Percentiles rank a stretch among this genome's conserved stretches.
Conservation (phyloP, 1,284 basidiomycete genomes). For the Cutaneotrichosporon cavernicola region DNA sequence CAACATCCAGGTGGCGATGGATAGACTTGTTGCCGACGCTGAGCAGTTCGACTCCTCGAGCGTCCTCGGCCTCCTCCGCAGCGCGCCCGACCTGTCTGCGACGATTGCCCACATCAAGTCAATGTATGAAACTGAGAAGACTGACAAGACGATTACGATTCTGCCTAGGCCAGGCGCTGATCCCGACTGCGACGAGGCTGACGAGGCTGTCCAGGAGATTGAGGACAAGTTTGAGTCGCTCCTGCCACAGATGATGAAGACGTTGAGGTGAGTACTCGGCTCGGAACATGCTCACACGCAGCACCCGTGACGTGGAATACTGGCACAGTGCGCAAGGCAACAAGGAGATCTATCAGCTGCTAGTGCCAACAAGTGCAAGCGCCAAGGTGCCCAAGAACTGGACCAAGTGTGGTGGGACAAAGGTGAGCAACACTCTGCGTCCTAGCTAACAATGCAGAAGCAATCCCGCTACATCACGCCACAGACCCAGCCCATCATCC, state of each 20-base stretch:
- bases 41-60: slow-evolving; percentile 73
- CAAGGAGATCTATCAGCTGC: slow-evolving; percentile 87
- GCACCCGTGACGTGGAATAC: slow-evolving; percentile 62
- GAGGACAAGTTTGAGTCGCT: slow-evolving; percentile 69
- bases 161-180: slow-evolving; percentile 79
- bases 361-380: slow-evolving; percentile 63
- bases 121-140: slow-evolving; percentile 67
- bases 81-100: slow-evolving; percentile 70
- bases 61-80: slow-evolving; percentile 69
- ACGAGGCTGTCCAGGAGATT: slow-evolving; percentile 65
- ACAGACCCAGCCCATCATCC: slow-evolving; percentile 67
- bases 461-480: slow-evolving; percentile 74
- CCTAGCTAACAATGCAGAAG: slow-evolving; percentile 55
- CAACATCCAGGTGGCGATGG: slow-evolving; percentile 67
- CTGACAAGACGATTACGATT: slow-evolving; percentile 58
- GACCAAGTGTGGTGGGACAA: slow-evolving; percentile 77
- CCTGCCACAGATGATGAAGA: slow-evolving; percentile 63
- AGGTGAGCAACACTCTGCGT: slow-evolving; percentile 57
- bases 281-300: slow-evolving; percentile 33
- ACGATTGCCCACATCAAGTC: slow-evolving; percentile 66
- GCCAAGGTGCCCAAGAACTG: slow-evolving; percentile 75
- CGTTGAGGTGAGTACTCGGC: slow-evolving; percentile 29
- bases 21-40: slow-evolving; percentile 63
- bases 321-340: slow-evolving; percentile 83
- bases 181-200: slow-evolving; percentile 73